These are phyloP conservation scores for Trichophaea hybrida DNA, from an alignment of 2,329 filamentous ascomycete genomes.

Conservation along the genomic window DNA sequence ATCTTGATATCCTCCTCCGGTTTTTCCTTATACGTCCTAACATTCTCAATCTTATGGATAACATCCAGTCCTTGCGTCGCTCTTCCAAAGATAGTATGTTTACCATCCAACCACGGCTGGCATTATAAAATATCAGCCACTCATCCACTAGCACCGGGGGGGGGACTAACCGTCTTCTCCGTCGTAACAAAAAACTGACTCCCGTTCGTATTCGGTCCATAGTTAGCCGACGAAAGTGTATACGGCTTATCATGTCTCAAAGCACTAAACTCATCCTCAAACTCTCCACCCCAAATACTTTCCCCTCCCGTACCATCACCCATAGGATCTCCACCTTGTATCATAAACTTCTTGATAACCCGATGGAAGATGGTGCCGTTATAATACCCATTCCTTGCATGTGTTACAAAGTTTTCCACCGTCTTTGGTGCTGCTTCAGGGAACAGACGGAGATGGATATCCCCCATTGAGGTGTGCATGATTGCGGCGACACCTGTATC, in stretches of 20 bases:
- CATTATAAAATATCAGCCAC: slow-evolving; percentile 30
- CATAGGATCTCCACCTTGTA: slow-evolving; percentile 69
- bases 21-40: slow-evolving; percentile 75
- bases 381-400: slow-evolving; percentile 81
- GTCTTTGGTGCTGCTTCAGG: slow-evolving; percentile 85
- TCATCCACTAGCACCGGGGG: slow-evolving; percentile 24
- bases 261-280: slow-evolving; percentile 83
- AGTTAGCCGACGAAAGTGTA: slow-evolving; percentile 89
- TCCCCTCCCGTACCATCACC: slow-evolving; percentile 84
- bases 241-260: slow-evolving; percentile 92
- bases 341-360: slow-evolving; percentile 97
- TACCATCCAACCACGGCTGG: slow-evolving; percentile 74
- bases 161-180: slow-evolving; percentile 57
- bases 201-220: slow-evolving; percentile 85
- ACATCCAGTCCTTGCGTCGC: slow-evolving; percentile 85
- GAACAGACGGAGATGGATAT: slow-evolving; percentile 86
- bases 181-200: slow-evolving; percentile 98
- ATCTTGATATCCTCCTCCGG: slow-evolving; percentile 97
- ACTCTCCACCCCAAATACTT: slow-evolving; percentile 83
- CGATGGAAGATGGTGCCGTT: slow-evolving; percentile 97
- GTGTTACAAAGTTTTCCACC: slow-evolving; percentile 94
- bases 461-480: slow-evolving; percentile 83
- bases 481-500: slow-evolving; percentile 68
- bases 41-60: slow-evolving; percentile 88
- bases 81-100: slow-evolving; percentile 90